These are phyloP conservation scores for Colletotrichum euphorbiae DNA, from an alignment of 2,329 filamentous ascomycete species.

Conservation along the genomic window DNA sequence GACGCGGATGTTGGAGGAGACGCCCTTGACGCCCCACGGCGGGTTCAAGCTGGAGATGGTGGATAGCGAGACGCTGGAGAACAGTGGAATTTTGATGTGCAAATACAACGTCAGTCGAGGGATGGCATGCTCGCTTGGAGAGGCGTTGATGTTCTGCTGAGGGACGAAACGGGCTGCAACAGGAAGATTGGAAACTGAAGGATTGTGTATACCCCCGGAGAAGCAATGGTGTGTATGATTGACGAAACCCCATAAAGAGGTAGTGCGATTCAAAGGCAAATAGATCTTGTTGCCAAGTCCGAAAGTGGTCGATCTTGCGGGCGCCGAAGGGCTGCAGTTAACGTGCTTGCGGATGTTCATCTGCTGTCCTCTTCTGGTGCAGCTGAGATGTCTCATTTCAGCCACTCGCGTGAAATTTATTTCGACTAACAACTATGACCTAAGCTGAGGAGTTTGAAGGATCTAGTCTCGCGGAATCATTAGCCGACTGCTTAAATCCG, in stretches of 20 bases:
- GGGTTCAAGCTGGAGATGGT: constrained; percentile 34
- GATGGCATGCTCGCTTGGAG: constrained; percentile 27
- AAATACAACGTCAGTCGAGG: constrained; percentile 30
- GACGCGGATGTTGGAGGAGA: constrained; percentile 42
- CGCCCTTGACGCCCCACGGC: background rate
- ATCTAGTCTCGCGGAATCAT: background rate
- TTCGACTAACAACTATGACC: too few relatives aligned
- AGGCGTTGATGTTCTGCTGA: constrained; percentile 16
- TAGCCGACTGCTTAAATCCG: background rate
- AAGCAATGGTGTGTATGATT: too few relatives aligned
- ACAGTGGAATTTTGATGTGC: constrained; percentile 43
- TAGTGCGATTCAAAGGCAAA: too few relatives aligned
- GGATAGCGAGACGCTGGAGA: constrained; percentile 31
- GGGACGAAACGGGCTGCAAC: too few relatives aligned
- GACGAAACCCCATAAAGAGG: too few relatives aligned
- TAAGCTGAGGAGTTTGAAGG: background rate
- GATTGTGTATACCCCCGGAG: background rate
- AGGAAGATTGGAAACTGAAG: background rate
- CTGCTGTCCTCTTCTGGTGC: too few relatives aligned
- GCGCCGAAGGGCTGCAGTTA: too few relatives aligned
- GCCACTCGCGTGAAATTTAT: too few relatives aligned
- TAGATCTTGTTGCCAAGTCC: too few relatives aligned
- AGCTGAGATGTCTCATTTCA: too few relatives aligned
- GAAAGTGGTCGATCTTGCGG: too few relatives aligned
- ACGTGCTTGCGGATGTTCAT: too few relatives aligned